A percentile compares a stretch with the other conserved stretches of the same genome.
Evolutionary conservation across 2,329 filamentous ascomycete species (phyloP).

Genomic region (Diplodia seriata): DNA sequence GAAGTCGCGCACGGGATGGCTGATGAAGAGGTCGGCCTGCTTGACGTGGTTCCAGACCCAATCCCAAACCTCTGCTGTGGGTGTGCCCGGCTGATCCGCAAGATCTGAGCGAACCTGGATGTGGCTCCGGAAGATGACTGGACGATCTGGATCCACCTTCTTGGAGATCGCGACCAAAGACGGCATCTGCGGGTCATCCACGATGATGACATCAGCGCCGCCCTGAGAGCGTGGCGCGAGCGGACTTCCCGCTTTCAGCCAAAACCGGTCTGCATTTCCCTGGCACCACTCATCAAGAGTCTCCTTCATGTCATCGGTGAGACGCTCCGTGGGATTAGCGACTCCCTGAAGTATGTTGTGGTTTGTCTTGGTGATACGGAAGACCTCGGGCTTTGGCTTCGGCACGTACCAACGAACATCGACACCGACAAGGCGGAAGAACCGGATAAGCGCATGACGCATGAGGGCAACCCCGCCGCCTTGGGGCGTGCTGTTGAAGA

Average conservation of each 20-base stretch:
- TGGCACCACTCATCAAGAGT: slow-evolving; percentile 74
- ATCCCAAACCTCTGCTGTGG: slow-evolving; percentile 76
- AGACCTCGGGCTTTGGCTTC: slow-evolving; percentile 79
- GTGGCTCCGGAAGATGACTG: slow-evolving; percentile 81
- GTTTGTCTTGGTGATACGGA: slow-evolving; percentile 84
- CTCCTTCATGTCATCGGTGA: slow-evolving; percentile 67
- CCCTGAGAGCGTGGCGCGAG: slow-evolving; percentile 69
- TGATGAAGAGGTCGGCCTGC: slow-evolving; percentile 78
- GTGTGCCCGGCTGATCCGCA: slow-evolving; percentile 65
- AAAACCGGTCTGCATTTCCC: slow-evolving; percentile 77
- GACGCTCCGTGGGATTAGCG: slow-evolving; percentile 67
- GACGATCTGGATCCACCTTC: slow-evolving; percentile 71
- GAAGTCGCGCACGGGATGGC: slow-evolving; percentile 78
- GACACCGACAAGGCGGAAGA: slow-evolving; percentile 70
- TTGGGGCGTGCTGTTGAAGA: slow-evolving; percentile 81
- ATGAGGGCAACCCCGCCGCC: slow-evolving; percentile 84
- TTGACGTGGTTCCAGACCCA: slow-evolving; percentile 77
- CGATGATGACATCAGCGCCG: slow-evolving; percentile 77
- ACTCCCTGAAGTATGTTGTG: slow-evolving; percentile 90
- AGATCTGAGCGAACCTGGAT: slow-evolving; percentile 83
- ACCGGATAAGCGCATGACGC: slow-evolving; percentile 78
- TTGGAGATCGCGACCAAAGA: slow-evolving; percentile 78
- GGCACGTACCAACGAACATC: slow-evolving; percentile 80
- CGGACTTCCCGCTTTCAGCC: slow-evolving; percentile 72
- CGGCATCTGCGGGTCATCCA: slow-evolving; percentile 88